These are phyloP conservation scores for Rhododendron simsii DNA, from an alignment of 148 eudicot species.

Conservation along the genomic window DNA sequence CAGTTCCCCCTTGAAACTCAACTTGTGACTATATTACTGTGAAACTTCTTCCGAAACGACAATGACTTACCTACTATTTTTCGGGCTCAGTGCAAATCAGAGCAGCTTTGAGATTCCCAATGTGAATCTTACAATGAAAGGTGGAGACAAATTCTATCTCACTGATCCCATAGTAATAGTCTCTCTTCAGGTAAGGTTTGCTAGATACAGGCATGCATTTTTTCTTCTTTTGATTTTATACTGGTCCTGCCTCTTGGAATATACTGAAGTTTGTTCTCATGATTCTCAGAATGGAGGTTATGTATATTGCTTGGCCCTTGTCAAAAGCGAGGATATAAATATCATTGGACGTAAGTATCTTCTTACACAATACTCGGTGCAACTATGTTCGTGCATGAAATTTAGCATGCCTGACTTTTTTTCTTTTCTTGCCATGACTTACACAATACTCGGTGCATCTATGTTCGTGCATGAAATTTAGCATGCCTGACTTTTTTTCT, in stretches of 20 bases:
- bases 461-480: neutral
- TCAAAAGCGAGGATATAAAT: slow-evolving; percentile 51
- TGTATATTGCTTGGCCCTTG: slow-evolving; percentile 59
- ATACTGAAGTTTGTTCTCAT: slow-evolving; percentile 6
- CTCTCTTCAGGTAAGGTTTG: slow-evolving; percentile 23
- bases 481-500: neutral
- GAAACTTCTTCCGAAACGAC: neutral
- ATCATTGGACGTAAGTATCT: slow-evolving; percentile 58
- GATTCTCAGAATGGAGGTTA: slow-evolving; percentile 29
- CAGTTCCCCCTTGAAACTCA: neutral
- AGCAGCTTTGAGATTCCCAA: slow-evolving; percentile 23
- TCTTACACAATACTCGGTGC: too few species aligned
- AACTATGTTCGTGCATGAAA: neutral
- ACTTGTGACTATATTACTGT: neutral
- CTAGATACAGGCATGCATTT: neutral
- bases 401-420: neutral
- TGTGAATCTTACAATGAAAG: slow-evolving; percentile 65
- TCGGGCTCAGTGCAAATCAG: slow-evolving; percentile 44
- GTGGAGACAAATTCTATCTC: slow-evolving; percentile 46
- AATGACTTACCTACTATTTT: slow-evolving; percentile 10
- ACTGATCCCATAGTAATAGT: slow-evolving; percentile 31
- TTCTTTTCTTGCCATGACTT: neutral
- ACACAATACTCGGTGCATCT: neutral
- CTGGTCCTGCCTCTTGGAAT: neutral
- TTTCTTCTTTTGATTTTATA: neutral